Conservation (phyloP, 1,284 basidiomycete species). For the Cryptococcus sp. region DNA sequence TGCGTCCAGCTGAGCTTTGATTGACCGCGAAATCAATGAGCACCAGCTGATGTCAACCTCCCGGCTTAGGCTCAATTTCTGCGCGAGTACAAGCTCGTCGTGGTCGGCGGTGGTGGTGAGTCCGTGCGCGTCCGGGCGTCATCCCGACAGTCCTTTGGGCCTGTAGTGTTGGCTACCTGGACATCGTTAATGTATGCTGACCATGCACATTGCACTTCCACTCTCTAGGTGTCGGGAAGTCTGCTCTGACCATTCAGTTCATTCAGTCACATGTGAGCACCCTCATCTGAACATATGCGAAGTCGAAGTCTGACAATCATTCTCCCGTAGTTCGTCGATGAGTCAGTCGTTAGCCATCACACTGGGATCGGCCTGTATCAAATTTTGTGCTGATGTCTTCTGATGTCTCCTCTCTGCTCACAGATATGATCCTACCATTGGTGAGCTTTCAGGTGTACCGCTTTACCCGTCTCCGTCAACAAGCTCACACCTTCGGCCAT, state of each 20-base stretch:
- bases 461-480: slow-evolving; percentile 1
- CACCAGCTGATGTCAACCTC: not conserved
- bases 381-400: slow-evolving; percentile 1
- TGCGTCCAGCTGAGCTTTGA: no score
- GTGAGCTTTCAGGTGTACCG: no score
- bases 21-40: not conserved
- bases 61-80: slow-evolving; percentile 77
- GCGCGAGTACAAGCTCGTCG: slow-evolving; percentile 94
- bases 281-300: not conserved
- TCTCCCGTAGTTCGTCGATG: slow-evolving; percentile 83
- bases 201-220: not conserved
- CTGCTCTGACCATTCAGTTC: slow-evolving; percentile 91
- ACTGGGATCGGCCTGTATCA: no score
- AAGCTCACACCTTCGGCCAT: slow-evolving; percentile 8
- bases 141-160: not conserved
- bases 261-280: slow-evolving; percentile 65
- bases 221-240: slow-evolving; percentile 90
- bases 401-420: not conserved
- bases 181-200: not conserved
- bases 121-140: slow-evolving; percentile 20
- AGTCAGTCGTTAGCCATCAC: slow-evolving; percentile 52
- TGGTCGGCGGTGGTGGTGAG: slow-evolving; percentile 95
- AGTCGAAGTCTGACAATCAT: slow-evolving; percentile 12
- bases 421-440: slow-evolving; percentile 92
- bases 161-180: not conserved